A percentile compares a stretch with the other conserved stretches of the same genome.
Evolutionary conservation across 148 eudicot genomes (phyloP).

Genomic region (Fallopia convolvulus): DNA sequence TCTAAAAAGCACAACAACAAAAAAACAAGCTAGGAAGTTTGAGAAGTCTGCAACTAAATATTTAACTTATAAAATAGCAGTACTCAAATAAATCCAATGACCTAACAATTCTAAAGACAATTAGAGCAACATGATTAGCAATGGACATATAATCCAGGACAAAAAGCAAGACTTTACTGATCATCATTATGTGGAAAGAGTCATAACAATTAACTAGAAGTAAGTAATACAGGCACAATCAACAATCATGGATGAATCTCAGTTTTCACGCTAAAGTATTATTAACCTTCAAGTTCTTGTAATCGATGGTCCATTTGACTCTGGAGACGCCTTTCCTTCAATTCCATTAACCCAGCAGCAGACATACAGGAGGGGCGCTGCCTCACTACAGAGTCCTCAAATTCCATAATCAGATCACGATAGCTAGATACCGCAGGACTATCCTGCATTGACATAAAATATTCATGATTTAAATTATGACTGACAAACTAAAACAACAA

Average conservation of each 20-base stretch:
- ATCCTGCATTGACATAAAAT: constrained; percentile 34
- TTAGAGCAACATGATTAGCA: background rate
- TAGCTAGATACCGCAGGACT: constrained; percentile 34
- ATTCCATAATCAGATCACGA: constrained; percentile 66
- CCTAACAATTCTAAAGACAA: background rate
- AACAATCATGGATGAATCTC: background rate
- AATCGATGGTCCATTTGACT: constrained; percentile 68
- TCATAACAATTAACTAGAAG: background rate
- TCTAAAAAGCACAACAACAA: background rate
- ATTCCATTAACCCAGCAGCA: constrained; percentile 40
- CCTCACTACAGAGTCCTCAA: constrained; percentile 71
- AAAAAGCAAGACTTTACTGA: background rate
- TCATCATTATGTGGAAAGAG: background rate
- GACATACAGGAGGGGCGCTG: constrained; percentile 66
- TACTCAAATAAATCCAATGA: background rate
- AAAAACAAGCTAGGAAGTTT: background rate
- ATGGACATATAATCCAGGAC: background rate
- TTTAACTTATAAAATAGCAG: background rate
- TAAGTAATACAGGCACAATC: background rate
- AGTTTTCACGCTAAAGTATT: background rate
- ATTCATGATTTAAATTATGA: background rate
- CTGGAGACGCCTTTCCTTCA: constrained; percentile 54
- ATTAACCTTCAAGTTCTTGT: constrained; percentile 80
- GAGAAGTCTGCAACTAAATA: background rate
- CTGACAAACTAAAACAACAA: background rate